These are phyloP conservation scores for Pythium apleroticum DNA, from an alignment of 352 stramenopile species.

Conservation along the genomic window DNA sequence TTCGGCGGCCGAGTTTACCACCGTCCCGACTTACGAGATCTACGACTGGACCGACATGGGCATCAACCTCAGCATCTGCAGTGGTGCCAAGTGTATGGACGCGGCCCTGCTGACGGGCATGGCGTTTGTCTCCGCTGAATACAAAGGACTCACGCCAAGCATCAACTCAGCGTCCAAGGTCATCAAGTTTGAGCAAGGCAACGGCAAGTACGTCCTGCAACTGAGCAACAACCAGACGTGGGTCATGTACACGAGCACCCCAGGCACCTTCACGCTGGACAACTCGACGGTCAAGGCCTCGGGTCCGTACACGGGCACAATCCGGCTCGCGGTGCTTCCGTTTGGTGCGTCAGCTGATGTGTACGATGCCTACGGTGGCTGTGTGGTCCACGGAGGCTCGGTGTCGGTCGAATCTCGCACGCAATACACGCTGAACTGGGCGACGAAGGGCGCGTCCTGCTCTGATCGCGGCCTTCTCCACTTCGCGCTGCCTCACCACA, in stretches of 20 bases:
- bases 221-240: slow-evolving; percentile 73
- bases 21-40: slow-evolving; percentile 57
- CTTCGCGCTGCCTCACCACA: slow-evolving; percentile 67
- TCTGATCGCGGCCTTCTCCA: slow-evolving; percentile 18
- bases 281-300: slow-evolving; percentile 42
- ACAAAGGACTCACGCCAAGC: slow-evolving; percentile 50
- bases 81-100: slow-evolving; percentile 52
- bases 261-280: slow-evolving; percentile 44
- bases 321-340: slow-evolving; percentile 59
- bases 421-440: slow-evolving; percentile 62
- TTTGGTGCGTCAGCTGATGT: slow-evolving; percentile 34
- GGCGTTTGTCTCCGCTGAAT: slow-evolving; percentile 67
- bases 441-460: slow-evolving; percentile 35
- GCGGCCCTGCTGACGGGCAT: slow-evolving; percentile 64
- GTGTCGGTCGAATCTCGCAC: slow-evolving; percentile 60
- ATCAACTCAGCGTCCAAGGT: slow-evolving; percentile 56
- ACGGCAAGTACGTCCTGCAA: slow-evolving; percentile 58
- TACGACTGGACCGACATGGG: slow-evolving; percentile 68
- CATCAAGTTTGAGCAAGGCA: slow-evolving; percentile 32
- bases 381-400: slow-evolving; percentile 51
- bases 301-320: slow-evolving; percentile 42
- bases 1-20: slow-evolving; percentile 53
- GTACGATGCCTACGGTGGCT: slow-evolving; percentile 59
- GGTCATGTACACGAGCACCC: slow-evolving; percentile 64
- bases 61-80: slow-evolving; percentile 56